Evolutionary conservation across 805 yeast species (phyloP), one percentile per base, ranked within the genome.

Genomic region (Candida sithepensis): DNA sequence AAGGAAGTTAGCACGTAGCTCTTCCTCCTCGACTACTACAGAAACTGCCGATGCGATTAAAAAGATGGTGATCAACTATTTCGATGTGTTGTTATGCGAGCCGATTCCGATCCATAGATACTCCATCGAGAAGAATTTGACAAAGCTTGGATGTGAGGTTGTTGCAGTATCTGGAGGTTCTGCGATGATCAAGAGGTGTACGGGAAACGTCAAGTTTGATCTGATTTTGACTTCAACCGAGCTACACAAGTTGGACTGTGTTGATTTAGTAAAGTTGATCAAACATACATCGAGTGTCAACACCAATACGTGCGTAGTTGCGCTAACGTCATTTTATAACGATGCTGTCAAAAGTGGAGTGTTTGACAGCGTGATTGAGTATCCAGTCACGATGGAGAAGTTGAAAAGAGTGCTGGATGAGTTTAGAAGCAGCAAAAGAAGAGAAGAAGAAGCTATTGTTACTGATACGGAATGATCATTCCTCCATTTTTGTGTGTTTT

Each of bases 171-270:
- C 82, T 0, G 82, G 82, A 49, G 96, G 96, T 1, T 92, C 89
- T 50, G 97, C 90, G 51, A 72, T 90, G 49, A 78, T 90, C 13
- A 74, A 94, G 50, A 70, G 94, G 47, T 88, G 89, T 6, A 85
- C 96, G 0, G 86, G 95, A 33, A 84, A 83, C 44, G 86, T 88
- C 18, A 84, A 81, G 60, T 92, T 89, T 69, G 97, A 91, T 66
- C 55, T 90, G 37, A 88, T 91, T 24, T 72, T 91, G 49, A 82
- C 94, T 0, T 94, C 92, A 2, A 71, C 85, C 46, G 79, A 79
- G 54, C 69, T 86, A 20, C 79, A 86, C 14, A 83, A 82, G 50
- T 70, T 85, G 24, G 86, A 81, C 52, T 85, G 88, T 1, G 67
- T 81, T 6, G 96, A 90, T 68, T 83, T 92, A 28, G 85, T 85